phyloP scores from a whole-genome alignment of 306 rosid species.

The Acacia acuminata region DNA sequence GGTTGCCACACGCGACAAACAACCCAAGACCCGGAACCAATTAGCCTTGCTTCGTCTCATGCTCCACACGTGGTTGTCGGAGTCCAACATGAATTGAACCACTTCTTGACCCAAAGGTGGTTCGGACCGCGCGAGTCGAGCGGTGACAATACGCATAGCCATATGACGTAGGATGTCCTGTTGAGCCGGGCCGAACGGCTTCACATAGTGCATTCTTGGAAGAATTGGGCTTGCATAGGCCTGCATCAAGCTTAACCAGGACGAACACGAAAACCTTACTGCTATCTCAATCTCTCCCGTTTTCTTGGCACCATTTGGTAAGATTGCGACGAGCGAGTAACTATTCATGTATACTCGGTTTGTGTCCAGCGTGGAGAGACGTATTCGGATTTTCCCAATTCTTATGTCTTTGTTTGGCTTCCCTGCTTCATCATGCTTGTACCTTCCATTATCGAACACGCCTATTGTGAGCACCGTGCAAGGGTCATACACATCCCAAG shows the following conservation, averaged over 20 bases:
- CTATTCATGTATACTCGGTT: slow-evolving; percentile 68
- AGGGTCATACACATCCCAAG: slow-evolving; percentile 85
- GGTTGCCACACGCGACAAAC: slow-evolving; percentile 58
- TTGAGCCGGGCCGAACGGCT: slow-evolving; percentile 74
- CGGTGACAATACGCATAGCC: slow-evolving; percentile 74
- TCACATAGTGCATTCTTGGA: slow-evolving; percentile 84
- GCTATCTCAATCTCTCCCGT: slow-evolving; percentile 93
- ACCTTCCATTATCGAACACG: slow-evolving; percentile 74
- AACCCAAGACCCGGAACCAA: slow-evolving; percentile 66
- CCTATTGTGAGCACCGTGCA: slow-evolving; percentile 81
- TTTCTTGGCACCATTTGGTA: slow-evolving; percentile 80
- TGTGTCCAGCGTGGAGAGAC: slow-evolving; percentile 69
- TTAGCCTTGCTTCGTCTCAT: slow-evolving; percentile 85
- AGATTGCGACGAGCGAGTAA: slow-evolving; percentile 59
- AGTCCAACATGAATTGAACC: slow-evolving; percentile 80
- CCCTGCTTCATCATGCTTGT: slow-evolving; percentile 53
- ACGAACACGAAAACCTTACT: slow-evolving; percentile 69
- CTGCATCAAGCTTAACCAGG: slow-evolving; percentile 76
- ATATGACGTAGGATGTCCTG: slow-evolving; percentile 78
- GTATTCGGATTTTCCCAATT: slow-evolving; percentile 67
- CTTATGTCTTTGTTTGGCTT: slow-evolving; percentile 59
- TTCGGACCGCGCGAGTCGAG: slow-evolving; percentile 75
- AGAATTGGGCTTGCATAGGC: slow-evolving; percentile 73
- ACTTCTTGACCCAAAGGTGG: slow-evolving; percentile 82
- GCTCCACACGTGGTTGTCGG: slow-evolving; percentile 82